phyloP scores from a whole-genome alignment of 805 yeast genomes.

The Pichia deserticola region DNA sequence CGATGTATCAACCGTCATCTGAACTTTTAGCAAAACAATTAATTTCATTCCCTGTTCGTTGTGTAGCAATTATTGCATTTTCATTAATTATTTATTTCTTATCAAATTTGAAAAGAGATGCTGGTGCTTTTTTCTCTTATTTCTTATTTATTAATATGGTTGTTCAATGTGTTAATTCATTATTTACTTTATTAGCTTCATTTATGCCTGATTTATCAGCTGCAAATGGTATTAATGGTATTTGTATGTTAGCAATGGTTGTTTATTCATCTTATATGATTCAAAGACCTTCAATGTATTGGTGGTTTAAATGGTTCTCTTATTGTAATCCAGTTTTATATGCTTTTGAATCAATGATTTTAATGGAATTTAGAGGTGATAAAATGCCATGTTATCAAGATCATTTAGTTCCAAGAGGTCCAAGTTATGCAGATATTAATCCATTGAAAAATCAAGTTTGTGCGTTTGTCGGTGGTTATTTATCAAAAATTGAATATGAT shows the following conservation, averaged over 20 bases:
- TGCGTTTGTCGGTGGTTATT: slow-evolving; percentile 42
- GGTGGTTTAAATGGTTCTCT: slow-evolving; percentile 56
- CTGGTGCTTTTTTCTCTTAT: slow-evolving; percentile 49
- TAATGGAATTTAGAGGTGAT: slow-evolving; percentile 49
- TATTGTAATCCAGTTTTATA: slow-evolving; percentile 42
- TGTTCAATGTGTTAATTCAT: slow-evolving; percentile 40
- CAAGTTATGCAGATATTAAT: slow-evolving; percentile 39
- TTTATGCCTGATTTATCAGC: slow-evolving; percentile 40
- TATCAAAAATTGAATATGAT: slow-evolving; percentile 15
- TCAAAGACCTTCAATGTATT: slow-evolving; percentile 50
- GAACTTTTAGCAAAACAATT: slow-evolving; percentile 52
- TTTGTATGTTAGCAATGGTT: slow-evolving; percentile 41
- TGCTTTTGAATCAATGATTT: slow-evolving; percentile 48
- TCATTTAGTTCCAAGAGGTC: slow-evolving; percentile 46
- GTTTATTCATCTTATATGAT: slow-evolving; percentile 60
- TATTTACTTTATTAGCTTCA: slow-evolving; percentile 51
- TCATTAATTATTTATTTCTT: slow-evolving; percentile 44
- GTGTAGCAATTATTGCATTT: slow-evolving; percentile 41
- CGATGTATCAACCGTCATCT: slow-evolving; percentile 62
- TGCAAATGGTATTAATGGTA: slow-evolving; percentile 57
- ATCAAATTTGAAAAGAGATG: slow-evolving; percentile 41
- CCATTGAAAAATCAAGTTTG: slow-evolving; percentile 37
- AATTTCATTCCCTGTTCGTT: slow-evolving; percentile 50
- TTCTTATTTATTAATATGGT: slow-evolving; percentile 32
- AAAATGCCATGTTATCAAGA: slow-evolving; percentile 39